Conservation (phyloP, 1,139 yeast genomes). For the Nakaseomyces nivariensis region DNA sequence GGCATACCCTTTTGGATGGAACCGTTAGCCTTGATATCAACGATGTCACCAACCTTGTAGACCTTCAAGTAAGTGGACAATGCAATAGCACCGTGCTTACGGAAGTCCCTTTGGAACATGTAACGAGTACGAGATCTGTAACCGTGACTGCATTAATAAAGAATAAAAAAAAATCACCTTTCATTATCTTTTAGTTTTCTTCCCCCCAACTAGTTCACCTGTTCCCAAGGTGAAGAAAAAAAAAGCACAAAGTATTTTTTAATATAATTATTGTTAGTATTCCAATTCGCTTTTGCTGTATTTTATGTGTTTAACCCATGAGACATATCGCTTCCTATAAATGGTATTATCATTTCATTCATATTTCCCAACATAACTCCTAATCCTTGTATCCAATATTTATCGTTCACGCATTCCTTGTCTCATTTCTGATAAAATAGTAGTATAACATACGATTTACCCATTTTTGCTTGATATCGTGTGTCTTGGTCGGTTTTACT, state of each 20-base stretch:
- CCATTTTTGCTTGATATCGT: slow-evolving; percentile 31
- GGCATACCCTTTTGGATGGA: slow-evolving; percentile 99
- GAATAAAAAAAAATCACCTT: not conserved
- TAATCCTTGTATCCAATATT: no score
- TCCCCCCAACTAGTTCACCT: no score
- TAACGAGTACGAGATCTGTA: slow-evolving; percentile 99
- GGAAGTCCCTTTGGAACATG: slow-evolving; percentile 99
- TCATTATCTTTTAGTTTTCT: not conserved
- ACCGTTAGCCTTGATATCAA: slow-evolving; percentile 99
- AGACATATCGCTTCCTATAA: no score
- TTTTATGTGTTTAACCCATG: no score
- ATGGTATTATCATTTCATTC: no score
- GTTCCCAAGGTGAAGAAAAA: no score
- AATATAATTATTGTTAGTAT: no score
- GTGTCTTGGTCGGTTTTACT: slow-evolving; percentile 14
- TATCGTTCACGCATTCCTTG: no score
- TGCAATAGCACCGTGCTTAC: slow-evolving; percentile 92
- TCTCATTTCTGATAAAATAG: no score
- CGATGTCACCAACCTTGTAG: slow-evolving; percentile 98
- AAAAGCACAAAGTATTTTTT: no score
- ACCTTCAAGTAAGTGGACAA: slow-evolving; percentile 94
- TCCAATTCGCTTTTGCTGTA: no score
- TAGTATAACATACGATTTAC: slow-evolving; percentile 31
- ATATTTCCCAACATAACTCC: no score
- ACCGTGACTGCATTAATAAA: slow-evolving; percentile 65